These are phyloP conservation scores for Pharnaceum exiguum DNA, from an alignment of 148 eudicot genomes.

Conservation along the genomic window DNA sequence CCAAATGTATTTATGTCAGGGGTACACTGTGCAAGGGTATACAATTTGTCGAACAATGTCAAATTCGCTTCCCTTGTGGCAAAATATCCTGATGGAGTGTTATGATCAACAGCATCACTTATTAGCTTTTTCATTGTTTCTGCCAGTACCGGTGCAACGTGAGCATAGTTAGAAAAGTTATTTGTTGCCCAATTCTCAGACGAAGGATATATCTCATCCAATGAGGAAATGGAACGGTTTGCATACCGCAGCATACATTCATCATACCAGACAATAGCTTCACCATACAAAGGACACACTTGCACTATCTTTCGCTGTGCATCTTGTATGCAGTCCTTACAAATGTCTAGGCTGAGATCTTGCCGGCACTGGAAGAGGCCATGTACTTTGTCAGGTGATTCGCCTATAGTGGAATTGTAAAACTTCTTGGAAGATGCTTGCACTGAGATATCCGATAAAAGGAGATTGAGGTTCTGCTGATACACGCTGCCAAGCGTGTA, in stretches of 20 bases:
- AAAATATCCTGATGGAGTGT: not conserved
- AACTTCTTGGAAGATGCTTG: conserved; percentile 4
- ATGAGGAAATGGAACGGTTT: conserved; percentile 18
- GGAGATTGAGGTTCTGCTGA: conserved; percentile 2
- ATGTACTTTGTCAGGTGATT: not conserved
- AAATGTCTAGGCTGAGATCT: not conserved
- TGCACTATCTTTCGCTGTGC: not conserved
- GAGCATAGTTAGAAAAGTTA: not conserved
- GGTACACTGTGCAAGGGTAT: conserved; percentile 21
- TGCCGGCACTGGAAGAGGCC: conserved; percentile 22
- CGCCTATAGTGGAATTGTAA: conserved; percentile 3
- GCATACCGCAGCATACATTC: conserved; percentile 24
- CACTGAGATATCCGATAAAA: conserved; percentile 7
- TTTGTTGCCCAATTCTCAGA: not conserved
- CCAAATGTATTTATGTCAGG: not conserved
- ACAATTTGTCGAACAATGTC: not conserved
- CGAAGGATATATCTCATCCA: not conserved
- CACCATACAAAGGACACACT: not conserved
- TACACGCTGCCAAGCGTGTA: not conserved
- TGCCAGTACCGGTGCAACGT: not conserved
- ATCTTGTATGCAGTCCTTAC: conserved; percentile 6
- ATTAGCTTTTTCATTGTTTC: not conserved
- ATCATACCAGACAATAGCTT: conserved; percentile 8
- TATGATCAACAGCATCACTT: not conserved
- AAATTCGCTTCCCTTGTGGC: not conserved